Percentiles rank a stretch among this genome's conserved stretches.
phyloP scores from a whole-genome alignment of 495 filamentous ascomycete species.

The Articulospora tetracladia region DNA sequence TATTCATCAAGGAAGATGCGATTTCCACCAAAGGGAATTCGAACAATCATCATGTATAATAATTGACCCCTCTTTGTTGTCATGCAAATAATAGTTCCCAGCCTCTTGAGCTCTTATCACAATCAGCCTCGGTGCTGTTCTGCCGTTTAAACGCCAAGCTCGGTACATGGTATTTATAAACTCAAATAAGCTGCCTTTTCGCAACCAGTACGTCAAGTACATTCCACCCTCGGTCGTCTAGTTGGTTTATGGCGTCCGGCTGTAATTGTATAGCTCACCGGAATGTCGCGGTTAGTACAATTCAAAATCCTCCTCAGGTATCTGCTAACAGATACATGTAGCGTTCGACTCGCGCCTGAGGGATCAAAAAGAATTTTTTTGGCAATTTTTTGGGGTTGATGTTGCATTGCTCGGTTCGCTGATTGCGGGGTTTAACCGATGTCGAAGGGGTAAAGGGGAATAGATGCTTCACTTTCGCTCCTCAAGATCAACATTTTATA shows the following conservation, averaged over 20 bases:
- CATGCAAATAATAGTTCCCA: neutral
- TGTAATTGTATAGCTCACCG: slow-evolving; percentile 13
- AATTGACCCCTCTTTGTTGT: neutral
- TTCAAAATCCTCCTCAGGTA: neutral
- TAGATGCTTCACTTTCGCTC: too few relatives aligned
- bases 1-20: neutral
- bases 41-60: neutral
- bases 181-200: neutral
- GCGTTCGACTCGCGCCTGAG: slow-evolving; percentile 19
- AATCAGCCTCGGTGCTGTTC: neutral
- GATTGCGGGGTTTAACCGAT: neutral
- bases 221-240: slow-evolving; percentile 16
- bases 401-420: neutral
- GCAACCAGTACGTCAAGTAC: neutral
- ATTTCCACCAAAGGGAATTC: neutral
- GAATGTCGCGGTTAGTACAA: slow-evolving; percentile 9
- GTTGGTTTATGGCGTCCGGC: slow-evolving; percentile 22
- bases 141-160: too few relatives aligned
- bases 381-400: neutral
- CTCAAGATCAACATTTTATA: too few relatives aligned
- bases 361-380: neutral
- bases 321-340: neutral
- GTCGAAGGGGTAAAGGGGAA: too few relatives aligned
- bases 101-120: neutral
- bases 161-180: neutral